Conservation (phyloP, 805 yeast species). For the Wickerhamomyces xylosicus region DNA sequence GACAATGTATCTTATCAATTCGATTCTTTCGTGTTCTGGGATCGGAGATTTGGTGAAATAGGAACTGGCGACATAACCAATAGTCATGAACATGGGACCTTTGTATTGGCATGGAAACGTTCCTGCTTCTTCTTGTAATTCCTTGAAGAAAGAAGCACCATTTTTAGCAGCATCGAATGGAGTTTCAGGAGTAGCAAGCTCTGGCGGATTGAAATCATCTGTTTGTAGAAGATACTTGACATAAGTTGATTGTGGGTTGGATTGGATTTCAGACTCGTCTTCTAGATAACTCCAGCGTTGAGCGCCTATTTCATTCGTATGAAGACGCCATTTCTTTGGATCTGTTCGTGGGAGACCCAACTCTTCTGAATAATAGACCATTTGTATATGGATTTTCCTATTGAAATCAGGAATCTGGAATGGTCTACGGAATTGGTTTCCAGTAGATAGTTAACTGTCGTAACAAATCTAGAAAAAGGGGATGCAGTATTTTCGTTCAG, state of each 20-base stretch:
- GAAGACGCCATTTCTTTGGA: slow-evolving; percentile 61
- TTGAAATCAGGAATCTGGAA: too few species aligned
- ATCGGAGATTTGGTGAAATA: slow-evolving; percentile 63
- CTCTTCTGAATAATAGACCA: slow-evolving; percentile 51
- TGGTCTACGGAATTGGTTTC: too few species aligned
- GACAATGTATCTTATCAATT: slow-evolving; percentile 77
- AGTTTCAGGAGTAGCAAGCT: slow-evolving; percentile 24
- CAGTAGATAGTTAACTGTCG: too few species aligned
- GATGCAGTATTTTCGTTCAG: too few species aligned
- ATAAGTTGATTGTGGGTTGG: slow-evolving; percentile 41
- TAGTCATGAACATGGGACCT: slow-evolving; percentile 97
- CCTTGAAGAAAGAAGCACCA: slow-evolving; percentile 60
- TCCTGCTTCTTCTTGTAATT: slow-evolving; percentile 76
- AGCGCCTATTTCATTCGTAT: slow-evolving; percentile 61
- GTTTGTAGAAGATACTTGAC: slow-evolving; percentile 45
- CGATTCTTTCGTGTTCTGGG: slow-evolving; percentile 53
- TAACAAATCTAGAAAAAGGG: too few species aligned
- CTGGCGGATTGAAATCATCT: slow-evolving; percentile 27
- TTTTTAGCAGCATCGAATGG: slow-evolving; percentile 57
- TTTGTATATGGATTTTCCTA: too few species aligned
- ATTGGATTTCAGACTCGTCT: slow-evolving; percentile 24
- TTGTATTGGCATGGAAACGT: slow-evolving; percentile 86
- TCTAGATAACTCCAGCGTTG: slow-evolving; percentile 68
- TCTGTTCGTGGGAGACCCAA: slow-evolving; percentile 65
- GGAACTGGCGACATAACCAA: slow-evolving; percentile 72